Conservation (phyloP, 352 stramenopile species). For the Phytopythium helicoides region DNA sequence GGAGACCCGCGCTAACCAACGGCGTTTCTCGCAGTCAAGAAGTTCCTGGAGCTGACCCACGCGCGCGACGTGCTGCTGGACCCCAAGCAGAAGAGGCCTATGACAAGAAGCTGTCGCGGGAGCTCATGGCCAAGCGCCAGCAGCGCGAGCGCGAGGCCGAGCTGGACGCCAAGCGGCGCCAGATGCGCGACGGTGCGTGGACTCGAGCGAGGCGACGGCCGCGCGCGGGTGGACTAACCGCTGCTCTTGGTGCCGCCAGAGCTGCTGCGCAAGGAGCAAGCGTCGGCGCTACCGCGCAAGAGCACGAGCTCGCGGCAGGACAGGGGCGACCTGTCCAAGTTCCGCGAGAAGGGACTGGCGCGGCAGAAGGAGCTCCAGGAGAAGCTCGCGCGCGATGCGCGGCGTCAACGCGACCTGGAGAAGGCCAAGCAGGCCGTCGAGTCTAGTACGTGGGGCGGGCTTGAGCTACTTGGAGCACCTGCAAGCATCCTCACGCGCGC, state of each 20-base stretch:
- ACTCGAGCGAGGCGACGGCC: neutral
- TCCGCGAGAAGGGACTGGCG: constrained; percentile 51
- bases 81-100: constrained; percentile 81
- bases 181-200: constrained; percentile 60
- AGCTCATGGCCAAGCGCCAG: constrained; percentile 62
- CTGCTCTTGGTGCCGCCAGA: constrained; percentile 23
- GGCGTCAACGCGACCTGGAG: constrained; percentile 32
- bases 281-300: constrained; percentile 37
- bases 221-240: neutral
- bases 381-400: constrained; percentile 37
- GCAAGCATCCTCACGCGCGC: neutral
- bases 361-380: constrained; percentile 57
- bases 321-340: constrained; percentile 47
- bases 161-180: constrained; percentile 49
- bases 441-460: constrained; percentile 3
- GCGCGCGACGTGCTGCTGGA: constrained; percentile 74
- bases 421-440: constrained; percentile 16
- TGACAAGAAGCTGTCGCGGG: constrained; percentile 69
- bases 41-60: constrained; percentile 81
- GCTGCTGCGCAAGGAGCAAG: constrained; percentile 57
- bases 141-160: constrained; percentile 62
- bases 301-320: constrained; percentile 16
- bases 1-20: neutral
- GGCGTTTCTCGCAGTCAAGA: constrained; percentile 46
- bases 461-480: neutral